Percentiles rank a stretch among this genome's conserved stretches.
These are phyloP conservation scores for Russula sp. DNA, from an alignment of 768 basidiomycete genomes.

Conservation along the genomic window DNA sequence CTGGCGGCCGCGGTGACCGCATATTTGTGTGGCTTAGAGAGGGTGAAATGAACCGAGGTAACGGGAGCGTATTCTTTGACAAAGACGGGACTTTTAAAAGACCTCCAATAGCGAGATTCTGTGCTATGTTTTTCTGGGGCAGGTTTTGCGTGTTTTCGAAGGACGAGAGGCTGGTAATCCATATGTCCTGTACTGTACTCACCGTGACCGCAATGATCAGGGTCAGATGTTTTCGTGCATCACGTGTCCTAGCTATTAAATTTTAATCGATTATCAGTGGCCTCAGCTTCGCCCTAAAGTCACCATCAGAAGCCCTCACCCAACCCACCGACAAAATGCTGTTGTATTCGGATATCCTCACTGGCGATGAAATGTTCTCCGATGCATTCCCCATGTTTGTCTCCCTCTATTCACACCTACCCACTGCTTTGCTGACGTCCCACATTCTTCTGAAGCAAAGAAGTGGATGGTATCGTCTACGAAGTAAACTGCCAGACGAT, in stretches of 20 bases:
- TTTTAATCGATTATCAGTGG: slow-evolving; percentile 13
- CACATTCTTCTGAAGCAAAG: slow-evolving; percentile 47
- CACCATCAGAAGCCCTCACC: too few species aligned
- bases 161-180: slow-evolving; percentile 77
- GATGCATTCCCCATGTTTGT: slow-evolving; percentile 86
- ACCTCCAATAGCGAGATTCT: slow-evolving; percentile 82
- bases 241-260: slow-evolving; percentile 7
- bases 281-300: background rate
- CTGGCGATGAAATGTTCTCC: slow-evolving; percentile 87
- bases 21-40: slow-evolving; percentile 83
- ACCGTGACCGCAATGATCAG: too few species aligned
- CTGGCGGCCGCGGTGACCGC: slow-evolving; percentile 93
- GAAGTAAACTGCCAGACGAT: slow-evolving; percentile 82
- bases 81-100: slow-evolving; percentile 87
- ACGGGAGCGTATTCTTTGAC: slow-evolving; percentile 96
- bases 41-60: slow-evolving; percentile 89
- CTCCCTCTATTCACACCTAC: background rate
- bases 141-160: slow-evolving; percentile 53
- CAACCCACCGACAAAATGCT: slow-evolving; percentile 47
- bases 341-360: slow-evolving; percentile 66
- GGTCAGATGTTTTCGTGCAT: background rate
- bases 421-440: background rate
- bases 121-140: slow-evolving; percentile 54
- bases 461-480: slow-evolving; percentile 68
- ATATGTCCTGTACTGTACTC: slow-evolving; percentile 32